phyloP scores from a whole-genome alignment of 1,139 yeast genomes.

The Sugiyamaella neomexicana region DNA sequence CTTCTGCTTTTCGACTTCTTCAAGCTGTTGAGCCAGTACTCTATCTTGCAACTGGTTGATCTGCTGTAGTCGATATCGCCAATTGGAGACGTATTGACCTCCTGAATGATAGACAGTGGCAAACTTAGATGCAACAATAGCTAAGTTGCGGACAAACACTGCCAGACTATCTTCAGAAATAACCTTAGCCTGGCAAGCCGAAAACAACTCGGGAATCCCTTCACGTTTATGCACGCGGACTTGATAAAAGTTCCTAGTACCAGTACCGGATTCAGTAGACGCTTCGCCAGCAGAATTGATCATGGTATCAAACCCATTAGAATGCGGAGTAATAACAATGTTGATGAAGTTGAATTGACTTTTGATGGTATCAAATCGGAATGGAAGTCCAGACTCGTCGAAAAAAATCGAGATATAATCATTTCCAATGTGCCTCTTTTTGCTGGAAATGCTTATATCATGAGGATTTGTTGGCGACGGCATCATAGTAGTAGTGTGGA shows the following conservation, averaged over 20 bases:
- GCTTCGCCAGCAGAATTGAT: background rate
- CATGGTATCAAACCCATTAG: slow-evolving; percentile 31
- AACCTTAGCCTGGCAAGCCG: slow-evolving; percentile 73
- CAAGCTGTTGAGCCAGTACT: slow-evolving; percentile 35
- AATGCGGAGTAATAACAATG: slow-evolving; percentile 72
- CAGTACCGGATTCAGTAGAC: slow-evolving; percentile 1
- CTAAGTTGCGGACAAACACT: slow-evolving; percentile 62
- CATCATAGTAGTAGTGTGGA: slow-evolving; percentile 83
- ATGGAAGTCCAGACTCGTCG: slow-evolving; percentile 69
- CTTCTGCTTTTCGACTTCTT: slow-evolving; percentile 18
- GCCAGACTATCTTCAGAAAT: slow-evolving; percentile 62
- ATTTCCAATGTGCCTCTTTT: slow-evolving; percentile 86
- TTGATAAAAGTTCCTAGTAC: slow-evolving; percentile 45
- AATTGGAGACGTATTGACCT: slow-evolving; percentile 57
- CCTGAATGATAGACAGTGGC: slow-evolving; percentile 60
- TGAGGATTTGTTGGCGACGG: slow-evolving; percentile 47
- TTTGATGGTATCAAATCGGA: slow-evolving; percentile 68
- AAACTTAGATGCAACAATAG: slow-evolving; percentile 66
- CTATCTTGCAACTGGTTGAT: slow-evolving; percentile 52
- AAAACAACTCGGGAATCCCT: slow-evolving; percentile 75
- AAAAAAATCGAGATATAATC: slow-evolving; percentile 77
- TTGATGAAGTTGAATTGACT: slow-evolving; percentile 83
- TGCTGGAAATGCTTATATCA: slow-evolving; percentile 53
- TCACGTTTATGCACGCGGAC: slow-evolving; percentile 64
- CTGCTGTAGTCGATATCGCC: slow-evolving; percentile 68